Percentiles rank a stretch among this genome's conserved stretches.
phyloP scores from a whole-genome alignment of 1,284 basidiomycete species.

The Leucoagaricus sp. region DNA sequence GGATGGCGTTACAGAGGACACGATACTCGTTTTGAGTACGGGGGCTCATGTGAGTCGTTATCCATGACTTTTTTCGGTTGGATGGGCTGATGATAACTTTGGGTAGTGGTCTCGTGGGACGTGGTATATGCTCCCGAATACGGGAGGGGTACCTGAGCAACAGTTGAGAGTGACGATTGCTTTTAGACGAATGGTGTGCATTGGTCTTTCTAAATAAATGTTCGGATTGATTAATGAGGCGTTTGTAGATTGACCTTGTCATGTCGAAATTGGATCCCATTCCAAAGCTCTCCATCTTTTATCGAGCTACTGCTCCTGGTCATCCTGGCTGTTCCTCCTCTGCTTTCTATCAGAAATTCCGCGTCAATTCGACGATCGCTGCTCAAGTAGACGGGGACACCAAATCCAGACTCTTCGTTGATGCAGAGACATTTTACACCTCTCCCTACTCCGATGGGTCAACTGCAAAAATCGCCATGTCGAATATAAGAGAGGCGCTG shows the following conservation, averaged over 20 bases:
- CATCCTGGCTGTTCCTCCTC: slow-evolving; percentile 26
- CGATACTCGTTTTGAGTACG: slow-evolving; percentile 20
- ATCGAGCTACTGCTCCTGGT: slow-evolving; percentile 30
- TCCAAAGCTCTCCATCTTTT: slow-evolving; percentile 25
- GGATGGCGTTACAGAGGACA: slow-evolving; percentile 18
- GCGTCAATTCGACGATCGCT: not conserved
- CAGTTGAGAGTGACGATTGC: slow-evolving; percentile 7
- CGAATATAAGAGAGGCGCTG: slow-evolving; percentile 22
- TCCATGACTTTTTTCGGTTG: not conserved
- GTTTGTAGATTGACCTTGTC: slow-evolving; percentile 8
- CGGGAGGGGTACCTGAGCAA: slow-evolving; percentile 1
- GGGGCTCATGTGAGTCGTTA: slow-evolving; percentile 18
- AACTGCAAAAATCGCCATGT: slow-evolving; percentile 21
- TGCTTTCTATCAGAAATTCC: slow-evolving; percentile 9
- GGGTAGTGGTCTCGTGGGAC: slow-evolving; percentile 17
- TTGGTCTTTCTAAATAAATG: not conserved
- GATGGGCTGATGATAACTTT: not conserved
- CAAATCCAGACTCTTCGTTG: not conserved
- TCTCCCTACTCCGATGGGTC: slow-evolving; percentile 23
- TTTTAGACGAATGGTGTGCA: slow-evolving; percentile 15
- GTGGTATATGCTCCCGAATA: slow-evolving; percentile 16
- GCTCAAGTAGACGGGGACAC: not conserved
- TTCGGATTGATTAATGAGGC: not conserved
- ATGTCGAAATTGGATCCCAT: slow-evolving; percentile 14
- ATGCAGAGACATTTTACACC: slow-evolving; percentile 3